Base-by-base conservation (phyloP, 805 yeast species). In the Lipomyces kockii region DNA sequence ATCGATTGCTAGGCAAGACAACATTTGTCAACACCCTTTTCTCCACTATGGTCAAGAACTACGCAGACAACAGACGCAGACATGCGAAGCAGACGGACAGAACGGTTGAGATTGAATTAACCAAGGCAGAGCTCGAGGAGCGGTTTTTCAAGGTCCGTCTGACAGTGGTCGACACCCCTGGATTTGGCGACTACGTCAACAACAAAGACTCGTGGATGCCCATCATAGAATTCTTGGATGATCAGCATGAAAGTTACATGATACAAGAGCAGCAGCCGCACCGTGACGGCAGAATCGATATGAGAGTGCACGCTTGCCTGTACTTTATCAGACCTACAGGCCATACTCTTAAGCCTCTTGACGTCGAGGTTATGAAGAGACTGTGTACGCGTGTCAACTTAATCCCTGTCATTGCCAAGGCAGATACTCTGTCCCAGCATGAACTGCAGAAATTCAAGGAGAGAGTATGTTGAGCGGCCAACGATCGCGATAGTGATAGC, bases 21-120 rank as follows among this genome's bases (percentile, higher is more conserved):
- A 86, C 94, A 1, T 91, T 92, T 70, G 80, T 92, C 73, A 91
- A 93, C 81, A 88, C 96, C 8, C 82, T 93, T 70, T 90, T 91
- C 77, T 88, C 89, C 57, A 79, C 88, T 1, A 61, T 80, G 78
- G 61, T 77, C 77, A 72, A 81, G 79, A 75, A 79, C 69, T 79
- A 80, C 75, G 72, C 78, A 72, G 84, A 83, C 76, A 75, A 81
- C 72, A 71, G 72, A 62, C 71, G 72, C 65, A 79, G 79, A 58
- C 81, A 73, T 78, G 79, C 76, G 60, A 76, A 76, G 65, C 81
- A 77, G n/a, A 76, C 75, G 55, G 77, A 81, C 61, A 79, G 80
- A 71, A 77, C 81, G 1, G 78, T 77, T 3, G 84, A 77, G 69
- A 77, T 78, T 67, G 78, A 77, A 59, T 74, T 80, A 72, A 76